These are phyloP conservation scores for Laetiporus sulphureus DNA, from an alignment of 1,284 basidiomycete species.

Conservation along the genomic window DNA sequence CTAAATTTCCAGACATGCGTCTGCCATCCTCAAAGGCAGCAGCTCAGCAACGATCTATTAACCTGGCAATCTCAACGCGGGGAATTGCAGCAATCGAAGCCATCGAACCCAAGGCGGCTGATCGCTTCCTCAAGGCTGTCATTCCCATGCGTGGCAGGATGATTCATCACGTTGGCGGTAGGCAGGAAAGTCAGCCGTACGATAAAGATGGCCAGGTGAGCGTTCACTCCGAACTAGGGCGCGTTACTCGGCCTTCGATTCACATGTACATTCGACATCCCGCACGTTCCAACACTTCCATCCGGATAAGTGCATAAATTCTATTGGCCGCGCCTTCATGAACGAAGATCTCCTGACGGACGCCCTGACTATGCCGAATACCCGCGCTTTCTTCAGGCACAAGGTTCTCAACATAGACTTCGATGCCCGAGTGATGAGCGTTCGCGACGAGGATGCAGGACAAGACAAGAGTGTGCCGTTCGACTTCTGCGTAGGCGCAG, in stretches of 20 bases:
- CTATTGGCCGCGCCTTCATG: conserved; percentile 83
- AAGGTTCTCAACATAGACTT: conserved; percentile 74
- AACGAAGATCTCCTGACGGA: conserved; percentile 82
- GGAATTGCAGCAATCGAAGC: conserved; percentile 84
- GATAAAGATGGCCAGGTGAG: conserved; percentile 82
- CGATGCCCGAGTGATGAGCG: conserved; percentile 51
- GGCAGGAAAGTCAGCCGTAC: conserved; percentile 77
- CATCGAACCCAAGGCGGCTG: conserved; percentile 70
- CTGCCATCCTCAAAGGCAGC: conserved; percentile 58
- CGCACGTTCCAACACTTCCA: conserved; percentile 14
- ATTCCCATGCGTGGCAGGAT: conserved; percentile 96
- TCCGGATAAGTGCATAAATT: conserved; percentile 77
- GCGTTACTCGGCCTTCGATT: conserved; percentile 6
- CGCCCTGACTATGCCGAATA: conserved; percentile 53
- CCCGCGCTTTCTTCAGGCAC: conserved; percentile 74
- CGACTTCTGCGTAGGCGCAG: conserved; percentile 84
- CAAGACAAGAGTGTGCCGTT: conserved; percentile 49
- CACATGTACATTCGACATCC: conserved; percentile 2
- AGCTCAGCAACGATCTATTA: conserved; percentile 82
- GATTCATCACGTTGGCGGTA: conserved; percentile 80
- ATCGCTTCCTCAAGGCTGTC: conserved; percentile 70
- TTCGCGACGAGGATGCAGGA: conserved; percentile 39
- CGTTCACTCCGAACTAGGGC: too few species aligned
- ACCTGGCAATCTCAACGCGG: conserved; percentile 91
- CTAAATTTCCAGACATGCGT: conserved; percentile 50